Conservation (phyloP, 139 green algal species). For the Desmodesmus armatus region DNA sequence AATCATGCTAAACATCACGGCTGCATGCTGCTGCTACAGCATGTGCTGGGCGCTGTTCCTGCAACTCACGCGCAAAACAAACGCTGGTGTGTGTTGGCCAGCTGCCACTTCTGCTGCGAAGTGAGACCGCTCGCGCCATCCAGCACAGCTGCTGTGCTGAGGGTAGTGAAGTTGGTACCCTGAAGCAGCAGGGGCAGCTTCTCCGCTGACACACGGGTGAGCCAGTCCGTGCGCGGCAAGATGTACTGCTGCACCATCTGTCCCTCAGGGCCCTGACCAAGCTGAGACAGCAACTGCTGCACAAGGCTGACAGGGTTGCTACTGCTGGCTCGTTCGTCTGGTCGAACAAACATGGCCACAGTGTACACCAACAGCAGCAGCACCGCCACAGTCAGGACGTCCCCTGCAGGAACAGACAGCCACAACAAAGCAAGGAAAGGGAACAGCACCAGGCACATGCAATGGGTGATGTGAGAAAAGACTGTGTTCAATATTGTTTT, state of each 20-base stretch:
- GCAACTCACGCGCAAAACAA: background rate
- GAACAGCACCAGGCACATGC: too few relatives aligned
- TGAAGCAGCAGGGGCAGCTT: background rate
- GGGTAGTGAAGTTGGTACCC: background rate
- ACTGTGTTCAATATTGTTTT: too few relatives aligned
- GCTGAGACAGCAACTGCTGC: background rate
- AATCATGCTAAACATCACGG: background rate
- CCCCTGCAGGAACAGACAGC: too few relatives aligned
- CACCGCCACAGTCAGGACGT: too few relatives aligned
- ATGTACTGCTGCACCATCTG: background rate
- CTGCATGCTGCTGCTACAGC: background rate
- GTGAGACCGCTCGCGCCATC: background rate
- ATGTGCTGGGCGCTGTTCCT: too few relatives aligned
- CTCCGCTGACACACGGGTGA: background rate
- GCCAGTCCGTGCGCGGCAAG: background rate
- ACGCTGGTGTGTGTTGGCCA: background rate
- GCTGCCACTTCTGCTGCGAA: background rate
- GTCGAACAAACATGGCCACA: too few relatives aligned
- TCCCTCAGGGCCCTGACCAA: background rate
- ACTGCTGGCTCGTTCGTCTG: too few relatives aligned
- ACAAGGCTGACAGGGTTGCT: background rate
- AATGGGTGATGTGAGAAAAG: too few relatives aligned
- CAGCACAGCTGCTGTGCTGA: background rate
- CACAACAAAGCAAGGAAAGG: too few relatives aligned
- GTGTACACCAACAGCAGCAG: too few relatives aligned